Base-by-base conservation (phyloP, 345 rosid genomes). In the Euphorbia tirucalli region DNA sequence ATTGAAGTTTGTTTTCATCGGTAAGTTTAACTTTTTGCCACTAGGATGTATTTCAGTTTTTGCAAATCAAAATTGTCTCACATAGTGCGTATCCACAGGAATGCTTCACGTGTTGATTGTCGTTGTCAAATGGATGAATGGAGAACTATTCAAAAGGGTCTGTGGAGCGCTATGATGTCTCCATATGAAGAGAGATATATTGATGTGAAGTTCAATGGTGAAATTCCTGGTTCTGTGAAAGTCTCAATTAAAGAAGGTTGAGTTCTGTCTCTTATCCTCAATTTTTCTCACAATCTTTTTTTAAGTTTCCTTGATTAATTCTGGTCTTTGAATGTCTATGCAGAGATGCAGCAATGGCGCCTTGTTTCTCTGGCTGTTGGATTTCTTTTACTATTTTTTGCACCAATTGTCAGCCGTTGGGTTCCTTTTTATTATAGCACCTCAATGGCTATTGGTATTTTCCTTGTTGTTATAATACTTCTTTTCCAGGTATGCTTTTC, bases 371-470 rank as follows among this genome's bases (percentile, higher is more conserved):
- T 95, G 21, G 93, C 79, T 16, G 63, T 69, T 35, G 97, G 98
- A 74, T 72, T 93, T 70, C 44, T 83, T 22, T 69, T 93, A 68
- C 75, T 90, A 43, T 63, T 95, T 74, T 70, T 88, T 70, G 96
- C 97, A 28, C 94, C 99, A 21, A 64, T 89, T 68, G 88, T 89
- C 77, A 90, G 97, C 78, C 75, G 81, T 63, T 95, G 99, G 99
- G 91, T 88, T 83, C 98, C 97, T 3, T 95, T 95, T 75, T 93
- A 95, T 72, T 93, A 95, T 76, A 88, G 93, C 77, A 87, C 91
- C 70, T 95, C 93, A 43, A 95, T 95, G 97, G 96, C 90, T 11
- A 83, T 95, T 64, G 98, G 99, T 14, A 73, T 95, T 82, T 82
- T 95, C 74, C 98, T 95, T 50, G 90, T 92, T 71, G 65, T 95